Percentiles rank a stretch among this genome's conserved stretches.
These are phyloP conservation scores for Bromus sterilis DNA, from an alignment of 176 grass and related monocot genomes.

Conservation along the genomic window DNA sequence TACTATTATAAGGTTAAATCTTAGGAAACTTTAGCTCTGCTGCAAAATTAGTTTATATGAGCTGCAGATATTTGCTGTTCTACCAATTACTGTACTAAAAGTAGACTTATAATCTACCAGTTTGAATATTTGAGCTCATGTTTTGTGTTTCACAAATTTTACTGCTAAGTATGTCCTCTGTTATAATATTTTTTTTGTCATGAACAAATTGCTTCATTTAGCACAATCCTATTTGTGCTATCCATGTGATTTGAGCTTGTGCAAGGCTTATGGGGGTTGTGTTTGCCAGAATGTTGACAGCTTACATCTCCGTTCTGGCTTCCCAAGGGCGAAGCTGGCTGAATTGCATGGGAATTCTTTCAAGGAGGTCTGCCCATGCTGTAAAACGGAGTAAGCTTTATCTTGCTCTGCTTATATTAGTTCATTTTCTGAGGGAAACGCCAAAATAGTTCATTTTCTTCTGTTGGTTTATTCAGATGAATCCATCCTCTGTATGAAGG, in stretches of 20 bases:
- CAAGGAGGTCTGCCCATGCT: constrained; percentile 81
- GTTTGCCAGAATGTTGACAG: constrained; percentile 86
- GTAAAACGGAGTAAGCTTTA: constrained; percentile 77
- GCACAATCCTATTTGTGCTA: background rate
- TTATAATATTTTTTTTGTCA: background rate
- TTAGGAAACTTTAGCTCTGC: background rate
- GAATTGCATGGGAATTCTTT: constrained; percentile 98
- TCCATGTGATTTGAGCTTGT: constrained; percentile 21
- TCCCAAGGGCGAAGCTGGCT: constrained; percentile 79
- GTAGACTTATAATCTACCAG: background rate
- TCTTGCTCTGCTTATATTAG: background rate
- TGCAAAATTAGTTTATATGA: background rate
- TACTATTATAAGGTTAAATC: background rate
- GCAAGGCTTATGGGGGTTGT: background rate
- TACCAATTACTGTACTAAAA: too few species aligned
- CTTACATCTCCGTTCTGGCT: constrained; percentile 90
- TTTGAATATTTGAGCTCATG: background rate
- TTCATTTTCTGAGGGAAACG: background rate
- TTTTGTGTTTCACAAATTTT: background rate
- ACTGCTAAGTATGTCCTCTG: background rate
- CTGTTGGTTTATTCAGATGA: constrained; percentile 19
- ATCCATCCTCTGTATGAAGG: constrained; percentile 37
- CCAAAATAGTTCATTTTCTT: background rate
- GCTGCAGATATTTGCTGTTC: background rate
- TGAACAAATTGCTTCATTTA: background rate